phyloP scores from a whole-genome alignment of 1,284 basidiomycete species.

The Moesziomyces sp. region DNA sequence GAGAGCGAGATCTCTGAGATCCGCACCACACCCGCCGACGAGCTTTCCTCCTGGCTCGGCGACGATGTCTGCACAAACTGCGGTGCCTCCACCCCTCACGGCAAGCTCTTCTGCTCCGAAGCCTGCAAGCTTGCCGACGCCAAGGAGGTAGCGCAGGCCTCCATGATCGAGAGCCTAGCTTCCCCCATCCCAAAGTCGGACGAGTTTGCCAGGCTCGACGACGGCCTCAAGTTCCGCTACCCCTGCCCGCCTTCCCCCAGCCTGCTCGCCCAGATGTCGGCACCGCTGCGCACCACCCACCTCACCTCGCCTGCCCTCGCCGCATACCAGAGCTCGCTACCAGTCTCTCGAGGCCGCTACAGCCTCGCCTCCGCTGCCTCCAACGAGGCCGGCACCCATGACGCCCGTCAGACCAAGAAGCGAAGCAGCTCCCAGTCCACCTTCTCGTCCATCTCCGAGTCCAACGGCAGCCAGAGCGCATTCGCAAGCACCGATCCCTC shows the following conservation, averaged over 20 bases:
- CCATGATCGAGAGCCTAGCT: constrained; percentile 24
- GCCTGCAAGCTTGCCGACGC: constrained; percentile 55
- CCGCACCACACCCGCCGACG: constrained; percentile 49
- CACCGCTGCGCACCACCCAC: constrained; percentile 37
- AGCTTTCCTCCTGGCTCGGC: constrained; percentile 56
- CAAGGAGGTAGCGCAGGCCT: constrained; percentile 25
- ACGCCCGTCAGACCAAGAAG: constrained; percentile 31
- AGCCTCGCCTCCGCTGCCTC: constrained; percentile 24
- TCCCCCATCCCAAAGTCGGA: constrained; percentile 28
- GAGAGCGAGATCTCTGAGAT: constrained; percentile 45
- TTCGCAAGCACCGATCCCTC: constrained; percentile 51
- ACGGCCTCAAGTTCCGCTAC: constrained; percentile 52
- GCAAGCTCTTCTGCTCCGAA: constrained; percentile 58
- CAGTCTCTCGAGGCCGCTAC: constrained; percentile 32
- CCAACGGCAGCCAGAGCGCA: constrained; percentile 43
- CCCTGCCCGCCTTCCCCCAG: constrained; percentile 57
- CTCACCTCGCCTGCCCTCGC: constrained; percentile 57
- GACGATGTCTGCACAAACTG: constrained; percentile 60
- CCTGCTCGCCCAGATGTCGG: constrained; percentile 54
- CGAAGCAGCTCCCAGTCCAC: constrained; percentile 60
- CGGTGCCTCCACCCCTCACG: constrained; percentile 36
- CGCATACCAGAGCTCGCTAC: constrained; percentile 53
- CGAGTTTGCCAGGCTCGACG: constrained; percentile 19
- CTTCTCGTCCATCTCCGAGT: constrained; percentile 61
- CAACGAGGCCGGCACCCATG: constrained; percentile 13